Conservation (phyloP, 1,139 yeast species). For the Yamadazyma atlantica region DNA sequence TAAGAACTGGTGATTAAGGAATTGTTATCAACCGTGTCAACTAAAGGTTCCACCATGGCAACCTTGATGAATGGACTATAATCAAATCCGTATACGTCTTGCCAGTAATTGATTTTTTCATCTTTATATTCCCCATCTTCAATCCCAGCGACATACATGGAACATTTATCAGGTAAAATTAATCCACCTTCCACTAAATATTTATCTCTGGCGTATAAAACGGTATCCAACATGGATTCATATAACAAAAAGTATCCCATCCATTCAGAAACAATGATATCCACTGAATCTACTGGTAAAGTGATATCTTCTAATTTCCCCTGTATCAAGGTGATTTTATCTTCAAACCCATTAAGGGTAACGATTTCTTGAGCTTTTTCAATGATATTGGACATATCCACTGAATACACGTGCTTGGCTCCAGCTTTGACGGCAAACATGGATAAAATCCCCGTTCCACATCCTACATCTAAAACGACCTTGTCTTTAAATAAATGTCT, state of each 20-base stretch:
- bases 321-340: constrained; percentile 83
- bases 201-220: constrained; percentile 88
- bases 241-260: constrained; percentile 97
- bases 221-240: constrained; percentile 98
- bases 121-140: constrained; percentile 94
- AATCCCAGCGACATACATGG: constrained; percentile 87
- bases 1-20: constrained; percentile 73
- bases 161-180: constrained; percentile 93
- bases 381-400: constrained; percentile 95
- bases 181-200: constrained; percentile 86
- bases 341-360: constrained; percentile 78
- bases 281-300: constrained; percentile 78
- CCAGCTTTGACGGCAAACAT: constrained; percentile 99
- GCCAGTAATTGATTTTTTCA: constrained; percentile 94
- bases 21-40: constrained; percentile 83
- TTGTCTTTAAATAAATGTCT: constrained; percentile 88
- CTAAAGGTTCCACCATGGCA: constrained; percentile 92
- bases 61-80: constrained; percentile 69
- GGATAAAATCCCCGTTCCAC: constrained; percentile 96
- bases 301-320: constrained; percentile 95
- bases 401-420: constrained; percentile 95
- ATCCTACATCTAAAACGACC: constrained; percentile 96
- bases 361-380: constrained; percentile 90
- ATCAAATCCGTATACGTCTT: constrained; percentile 95
- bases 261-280: constrained; percentile 97